Conservation (phyloP, 176 grass and related monocot genomes). For the Musa troglodytarum region DNA sequence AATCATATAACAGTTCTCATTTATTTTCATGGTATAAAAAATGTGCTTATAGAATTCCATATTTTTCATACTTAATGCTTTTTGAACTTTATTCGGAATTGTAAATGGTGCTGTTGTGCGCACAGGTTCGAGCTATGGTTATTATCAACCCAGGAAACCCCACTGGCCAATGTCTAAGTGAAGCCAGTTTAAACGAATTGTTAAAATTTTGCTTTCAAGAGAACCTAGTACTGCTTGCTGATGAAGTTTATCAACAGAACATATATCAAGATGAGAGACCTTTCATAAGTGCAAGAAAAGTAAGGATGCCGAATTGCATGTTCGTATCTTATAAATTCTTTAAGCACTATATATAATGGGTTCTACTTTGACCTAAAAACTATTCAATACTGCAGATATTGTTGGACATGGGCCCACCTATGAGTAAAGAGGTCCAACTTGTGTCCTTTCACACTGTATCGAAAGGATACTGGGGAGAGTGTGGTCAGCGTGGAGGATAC, state of each 20-base stretch:
- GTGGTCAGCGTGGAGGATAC: constrained; percentile 98
- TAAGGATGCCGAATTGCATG: constrained; percentile 10
- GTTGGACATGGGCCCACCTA: constrained; percentile 69
- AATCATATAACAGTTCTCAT: too few species aligned
- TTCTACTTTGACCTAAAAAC: constrained; percentile 4
- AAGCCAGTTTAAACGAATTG: constrained; percentile 71
- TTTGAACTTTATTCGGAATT: neutral
- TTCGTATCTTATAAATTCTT: constrained; percentile 2
- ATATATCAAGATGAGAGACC: constrained; percentile 89
- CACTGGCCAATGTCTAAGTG: constrained; percentile 95
- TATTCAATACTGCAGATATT: constrained; percentile 53
- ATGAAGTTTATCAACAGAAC: constrained; percentile 99
- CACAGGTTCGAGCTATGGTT: constrained; percentile 93
- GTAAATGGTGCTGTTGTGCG: neutral
- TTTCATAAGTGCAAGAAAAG: constrained; percentile 92
- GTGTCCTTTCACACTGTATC: constrained; percentile 98
- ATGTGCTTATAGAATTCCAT: neutral
- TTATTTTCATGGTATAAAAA: neutral
- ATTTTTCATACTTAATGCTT: neutral
- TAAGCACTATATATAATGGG: constrained; percentile 15
- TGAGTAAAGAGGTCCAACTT: constrained; percentile 81
- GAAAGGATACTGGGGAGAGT: constrained; percentile 99
- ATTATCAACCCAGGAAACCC: constrained; percentile 99
- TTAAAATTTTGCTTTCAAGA: constrained; percentile 75
- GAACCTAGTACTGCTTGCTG: constrained; percentile 82